Conservation (phyloP, 768 basidiomycete species). For the Tricholoma terreum region DNA sequence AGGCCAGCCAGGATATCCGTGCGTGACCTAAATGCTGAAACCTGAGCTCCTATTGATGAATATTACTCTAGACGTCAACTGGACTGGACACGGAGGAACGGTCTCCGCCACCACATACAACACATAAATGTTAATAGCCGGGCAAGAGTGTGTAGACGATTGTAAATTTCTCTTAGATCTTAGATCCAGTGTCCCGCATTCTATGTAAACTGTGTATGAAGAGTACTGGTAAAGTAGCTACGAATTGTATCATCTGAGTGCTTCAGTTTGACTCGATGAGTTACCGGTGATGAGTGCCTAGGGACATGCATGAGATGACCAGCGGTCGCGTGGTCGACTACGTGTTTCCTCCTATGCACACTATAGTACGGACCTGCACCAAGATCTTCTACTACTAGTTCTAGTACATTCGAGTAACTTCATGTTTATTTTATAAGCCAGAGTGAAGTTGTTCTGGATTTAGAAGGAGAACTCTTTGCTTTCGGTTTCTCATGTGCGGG, state of each 20-base stretch:
- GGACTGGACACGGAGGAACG: slow-evolving; percentile 97
- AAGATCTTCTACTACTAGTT: too few species aligned
- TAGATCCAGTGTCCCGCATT: background rate
- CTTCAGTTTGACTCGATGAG: too few species aligned
- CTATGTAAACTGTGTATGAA: background rate
- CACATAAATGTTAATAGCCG: slow-evolving; percentile 32
- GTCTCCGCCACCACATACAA: slow-evolving; percentile 88
- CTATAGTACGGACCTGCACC: too few species aligned
- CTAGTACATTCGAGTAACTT: too few species aligned
- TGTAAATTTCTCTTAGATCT: background rate
- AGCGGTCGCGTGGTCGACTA: too few species aligned
- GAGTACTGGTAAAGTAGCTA: background rate
- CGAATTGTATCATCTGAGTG: background rate
- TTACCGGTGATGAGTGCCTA: too few species aligned
- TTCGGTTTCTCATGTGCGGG: slow-evolving; percentile 57
- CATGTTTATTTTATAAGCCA: too few species aligned
- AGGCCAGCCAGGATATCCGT: slow-evolving; percentile 85
- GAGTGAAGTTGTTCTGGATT: background rate
- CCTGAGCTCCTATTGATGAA: slow-evolving; percentile 4
- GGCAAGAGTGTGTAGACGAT: slow-evolving; percentile 3
- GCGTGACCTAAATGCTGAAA: slow-evolving; percentile 32
- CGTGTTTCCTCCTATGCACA: too few species aligned
- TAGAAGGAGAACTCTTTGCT: slow-evolving; percentile 5
- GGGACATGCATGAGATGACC: too few species aligned
- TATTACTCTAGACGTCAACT: slow-evolving; percentile 76